These are phyloP conservation scores for Aureobasidium subglaciale DNA, from an alignment of 2,329 filamentous ascomycete species.

Conservation along the genomic window DNA sequence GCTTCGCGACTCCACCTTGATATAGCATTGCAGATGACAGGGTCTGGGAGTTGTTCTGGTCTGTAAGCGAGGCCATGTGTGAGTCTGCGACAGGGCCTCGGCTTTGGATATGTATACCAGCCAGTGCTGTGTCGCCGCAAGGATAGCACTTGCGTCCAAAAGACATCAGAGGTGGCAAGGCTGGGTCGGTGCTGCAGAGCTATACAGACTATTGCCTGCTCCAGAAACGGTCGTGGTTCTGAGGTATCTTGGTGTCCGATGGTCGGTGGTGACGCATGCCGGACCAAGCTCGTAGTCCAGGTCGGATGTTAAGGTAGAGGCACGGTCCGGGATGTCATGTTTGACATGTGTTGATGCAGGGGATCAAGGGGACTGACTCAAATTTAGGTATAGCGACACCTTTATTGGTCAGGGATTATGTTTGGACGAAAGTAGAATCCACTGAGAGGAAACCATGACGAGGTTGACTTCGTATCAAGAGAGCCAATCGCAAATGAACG, in stretches of 20 bases:
- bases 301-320: background rate
- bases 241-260: too few species aligned
- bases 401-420: background rate
- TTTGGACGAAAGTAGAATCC: background rate
- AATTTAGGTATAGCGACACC: background rate
- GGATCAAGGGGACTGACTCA: background rate
- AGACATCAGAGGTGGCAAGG: background rate
- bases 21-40: background rate
- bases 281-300: background rate
- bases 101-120: too few species aligned
- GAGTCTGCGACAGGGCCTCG: background rate
- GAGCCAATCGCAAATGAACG: background rate
- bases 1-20: background rate
- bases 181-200: background rate
- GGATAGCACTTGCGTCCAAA: too few species aligned
- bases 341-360: constrained; percentile 12
- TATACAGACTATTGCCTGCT: background rate
- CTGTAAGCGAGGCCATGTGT: background rate
- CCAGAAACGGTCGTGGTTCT: too few species aligned
- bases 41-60: background rate
- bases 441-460: background rate
- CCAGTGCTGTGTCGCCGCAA: too few species aligned
- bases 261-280: background rate
- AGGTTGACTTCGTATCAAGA: background rate
- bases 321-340: constrained; percentile 2